Evolutionary conservation across 2,329 filamentous ascomycete species (phyloP), one percentile per base, ranked within the genome.

Genomic region (Colletotrichum spaethianum): DNA sequence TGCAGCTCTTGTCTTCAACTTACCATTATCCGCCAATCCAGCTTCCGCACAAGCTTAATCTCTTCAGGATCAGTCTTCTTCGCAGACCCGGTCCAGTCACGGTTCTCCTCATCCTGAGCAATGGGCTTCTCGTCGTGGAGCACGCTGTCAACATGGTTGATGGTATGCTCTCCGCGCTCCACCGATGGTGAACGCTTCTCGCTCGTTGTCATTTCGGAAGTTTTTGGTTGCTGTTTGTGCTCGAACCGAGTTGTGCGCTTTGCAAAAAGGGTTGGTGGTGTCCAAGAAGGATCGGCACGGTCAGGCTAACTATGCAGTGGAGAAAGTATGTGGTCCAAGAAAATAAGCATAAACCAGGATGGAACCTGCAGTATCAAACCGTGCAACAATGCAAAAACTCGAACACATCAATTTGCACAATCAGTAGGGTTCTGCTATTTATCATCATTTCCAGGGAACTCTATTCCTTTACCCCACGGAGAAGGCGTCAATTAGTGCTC

Each of bases 1-100:
- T 1, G 26, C 16, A 7, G 23, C 8, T 4, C 0, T 26, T n/a
- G 12, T 18, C 20, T 4, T 33, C 8, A 18, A 69, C 77, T 65
- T 71, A 83, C 83, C 83, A 85, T 85, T 63, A 85, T 84, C 67
- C 82, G 79, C 16, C 71, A 75, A 67, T 85, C 83, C 6, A 84
- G 79, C 76, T 85, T 85, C 53, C 79, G 79, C 8, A 85, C 83
- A 7, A 85, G 77, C 4, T 72, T 75, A 56, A 82, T 83, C 77
- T 85, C 83, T 28, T 79, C 76, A 0, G 82, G 81, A 44, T 85
- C 81, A 4, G 81, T 83, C 74, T 83, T 83, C 72, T 76, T 78
- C 53, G 75, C 77, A 1, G 80, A 79, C 23, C 82, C 82, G 20
- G 82, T 82, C 74, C 82, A 84, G 70, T 84, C 82, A n/a, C 76